Base-by-base conservation (phyloP, 768 basidiomycete species). In the Lactarius akahatsu region DNA sequence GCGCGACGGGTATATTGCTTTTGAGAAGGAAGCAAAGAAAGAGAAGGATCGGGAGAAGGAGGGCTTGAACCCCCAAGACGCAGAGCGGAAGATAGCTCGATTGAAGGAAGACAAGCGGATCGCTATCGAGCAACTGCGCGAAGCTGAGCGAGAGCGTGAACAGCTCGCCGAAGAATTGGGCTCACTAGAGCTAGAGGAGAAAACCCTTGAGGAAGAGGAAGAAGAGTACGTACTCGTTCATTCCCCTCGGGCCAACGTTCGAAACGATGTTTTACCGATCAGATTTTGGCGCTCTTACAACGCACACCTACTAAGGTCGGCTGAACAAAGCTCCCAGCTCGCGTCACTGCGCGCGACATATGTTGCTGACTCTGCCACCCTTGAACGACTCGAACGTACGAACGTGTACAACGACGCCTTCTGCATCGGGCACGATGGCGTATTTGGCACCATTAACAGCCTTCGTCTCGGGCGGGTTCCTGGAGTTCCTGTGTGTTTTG, bases 381-480 rank as follows among this genome's bases (percentile, higher is more conserved):
- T 92, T 18, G 92, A 94, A 74, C 91, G 92, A 75, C 82, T 97
- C 13, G 91, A 94, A 73, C 85, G 90, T 61, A 94, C 94, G 2
- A 97, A 97, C 73, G 94, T 97, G 28, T 96, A 96, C 79, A 94
- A 94, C 67, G 94, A 97, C 72, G 92, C 94, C 0, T 97, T 97
- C 74, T 95, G 93, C 72, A 96, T 96, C 70, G 94, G 94, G 3
- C 93, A 95, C 68, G 94, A 96, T 72, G 92, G 93, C 6, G 90
- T 91, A 1, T 94, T 98, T 72, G 97, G 94, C 2, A 98, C 96
- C n/a, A 98, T 99, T 76, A 98, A 98, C 72, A 94, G 94, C 3
- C 82, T 99, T 16, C 85, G 97, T 43, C 78, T 98, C 26, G 97
- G 97, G 4, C 86, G 96, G 69, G 87, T 96, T 11, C 86, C 91